Evolutionary conservation across 1,139 yeast genomes (phyloP), one percentile per base, ranked within the genome.

Genomic region (Magnusiomyces paraingens): DNA sequence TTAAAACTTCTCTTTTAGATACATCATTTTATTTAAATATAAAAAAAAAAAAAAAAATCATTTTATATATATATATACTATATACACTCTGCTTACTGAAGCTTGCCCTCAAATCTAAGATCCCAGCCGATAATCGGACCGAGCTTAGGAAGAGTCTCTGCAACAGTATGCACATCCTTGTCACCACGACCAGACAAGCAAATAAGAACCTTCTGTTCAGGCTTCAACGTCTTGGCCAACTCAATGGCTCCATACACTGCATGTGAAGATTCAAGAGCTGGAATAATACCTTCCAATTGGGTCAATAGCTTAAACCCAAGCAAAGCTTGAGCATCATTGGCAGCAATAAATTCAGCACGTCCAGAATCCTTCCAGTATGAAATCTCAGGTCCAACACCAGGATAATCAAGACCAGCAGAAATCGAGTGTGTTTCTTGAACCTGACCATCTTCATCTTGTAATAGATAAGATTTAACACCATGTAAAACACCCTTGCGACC

Each of bases 331-430:
- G 95, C 91, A 72, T 93, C 97, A 60, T 93, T 87, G 51, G 95
- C 97, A 51, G 97, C 95, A 54, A 84, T 72, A 67, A 93, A 93
- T 55, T 85, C 78, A 6, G 95, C 99, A 66, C 99, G 83, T 22
- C 97, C 97, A 58, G 85, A 83, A 55, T 84, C 83, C 72, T 93
- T 93, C 99, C 99, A 93, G 70, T 79, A 82, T 1, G 99, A 94
- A 64, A 93, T 79, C 74, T 93, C 99, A 29, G 99, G 99, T 47
- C 99, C 99, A 52, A 93, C 99, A 71, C 96, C 99, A 39, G 99
- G 99, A 70, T 93, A 93, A 72, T 93, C 99, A 65, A 93, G 79
- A 62, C 99, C 99, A 43, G 99, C 99, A 61, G 97, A 89, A 47
- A 93, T 94, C 29, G 98, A 91, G 70, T 93, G 98, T 11, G 99